Conservation (phyloP, 306 rosid genomes). For the Gillenia trifoliata region DNA sequence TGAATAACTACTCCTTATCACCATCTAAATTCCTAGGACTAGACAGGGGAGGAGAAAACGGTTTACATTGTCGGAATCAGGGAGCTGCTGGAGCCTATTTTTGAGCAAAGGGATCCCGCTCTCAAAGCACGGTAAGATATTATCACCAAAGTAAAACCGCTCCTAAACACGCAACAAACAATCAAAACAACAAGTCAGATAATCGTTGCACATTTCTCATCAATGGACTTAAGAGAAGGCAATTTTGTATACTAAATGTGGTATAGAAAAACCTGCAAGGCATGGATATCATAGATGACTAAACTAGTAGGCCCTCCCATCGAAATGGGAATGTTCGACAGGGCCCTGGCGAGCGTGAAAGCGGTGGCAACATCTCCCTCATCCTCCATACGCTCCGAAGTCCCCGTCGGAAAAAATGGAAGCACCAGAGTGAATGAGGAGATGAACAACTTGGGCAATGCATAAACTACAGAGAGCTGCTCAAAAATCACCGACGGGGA, state of each 20-base stretch:
- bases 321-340: slow-evolving; percentile 89
- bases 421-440: slow-evolving; percentile 90
- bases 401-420: slow-evolving; percentile 95
- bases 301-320: slow-evolving; percentile 97
- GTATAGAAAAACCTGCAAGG: slow-evolving; percentile 65
- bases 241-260: not conserved
- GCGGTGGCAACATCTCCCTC: slow-evolving; percentile 99
- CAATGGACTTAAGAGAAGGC: not conserved
- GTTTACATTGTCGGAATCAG: slow-evolving; percentile 89
- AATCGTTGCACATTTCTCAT: not conserved
- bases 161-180: slow-evolving; percentile 45
- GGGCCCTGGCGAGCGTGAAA: slow-evolving; percentile 85
- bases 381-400: slow-evolving; percentile 97
- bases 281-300: slow-evolving; percentile 95
- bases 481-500: slow-evolving; percentile 92
- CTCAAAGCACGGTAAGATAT: slow-evolving; percentile 92
- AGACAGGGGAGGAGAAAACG: not conserved
- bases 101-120: slow-evolving; percentile 92
- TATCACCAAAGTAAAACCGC: slow-evolving; percentile 98
- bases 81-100: slow-evolving; percentile 81
- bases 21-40: not conserved
- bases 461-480: slow-evolving; percentile 93
- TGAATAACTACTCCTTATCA: not conserved
- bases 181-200: slow-evolving; percentile 15
- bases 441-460: slow-evolving; percentile 83